Conservation (phyloP, 2,329 filamentous ascomycete genomes). For the Botryotinia narcissicola region DNA sequence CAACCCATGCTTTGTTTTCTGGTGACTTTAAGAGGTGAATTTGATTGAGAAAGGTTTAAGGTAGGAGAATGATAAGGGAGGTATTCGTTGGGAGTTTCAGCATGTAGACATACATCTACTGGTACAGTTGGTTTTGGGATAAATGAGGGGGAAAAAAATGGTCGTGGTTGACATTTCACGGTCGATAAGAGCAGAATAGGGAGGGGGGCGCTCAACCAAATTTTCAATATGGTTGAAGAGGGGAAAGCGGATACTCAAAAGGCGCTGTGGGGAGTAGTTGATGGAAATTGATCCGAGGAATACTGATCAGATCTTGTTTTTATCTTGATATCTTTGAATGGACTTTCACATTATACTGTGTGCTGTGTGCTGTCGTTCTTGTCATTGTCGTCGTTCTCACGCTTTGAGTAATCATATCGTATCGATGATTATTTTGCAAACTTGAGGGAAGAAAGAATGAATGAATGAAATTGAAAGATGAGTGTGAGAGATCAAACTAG, state of each 20-base stretch:
- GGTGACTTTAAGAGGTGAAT: not conserved
- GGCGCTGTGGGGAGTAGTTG: too few relatives aligned
- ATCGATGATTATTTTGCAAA: too few relatives aligned
- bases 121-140: not conserved
- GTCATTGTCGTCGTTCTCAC: too few relatives aligned
- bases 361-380: too few relatives aligned
- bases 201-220: too few relatives aligned
- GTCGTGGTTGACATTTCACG: too few relatives aligned
- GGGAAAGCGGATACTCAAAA: not conserved
- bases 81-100: not conserved
- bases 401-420: too few relatives aligned
- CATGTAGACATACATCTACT: not conserved
- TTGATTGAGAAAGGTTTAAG: not conserved
- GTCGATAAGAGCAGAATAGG: too few relatives aligned
- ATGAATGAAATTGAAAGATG: too few relatives aligned
- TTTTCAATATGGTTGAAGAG: not conserved
- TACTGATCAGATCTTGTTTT: not conserved
- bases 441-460: too few relatives aligned
- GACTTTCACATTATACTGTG: too few relatives aligned
- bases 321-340: fast-evolving
- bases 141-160: not conserved
- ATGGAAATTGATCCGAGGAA: not conserved
- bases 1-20: not conserved
- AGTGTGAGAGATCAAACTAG: not conserved
- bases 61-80: not conserved